Percentiles rank a stretch among this genome's conserved stretches.
Evolutionary conservation across 495 filamentous ascomycete species (phyloP).

Genomic region (Halenospora varia): DNA sequence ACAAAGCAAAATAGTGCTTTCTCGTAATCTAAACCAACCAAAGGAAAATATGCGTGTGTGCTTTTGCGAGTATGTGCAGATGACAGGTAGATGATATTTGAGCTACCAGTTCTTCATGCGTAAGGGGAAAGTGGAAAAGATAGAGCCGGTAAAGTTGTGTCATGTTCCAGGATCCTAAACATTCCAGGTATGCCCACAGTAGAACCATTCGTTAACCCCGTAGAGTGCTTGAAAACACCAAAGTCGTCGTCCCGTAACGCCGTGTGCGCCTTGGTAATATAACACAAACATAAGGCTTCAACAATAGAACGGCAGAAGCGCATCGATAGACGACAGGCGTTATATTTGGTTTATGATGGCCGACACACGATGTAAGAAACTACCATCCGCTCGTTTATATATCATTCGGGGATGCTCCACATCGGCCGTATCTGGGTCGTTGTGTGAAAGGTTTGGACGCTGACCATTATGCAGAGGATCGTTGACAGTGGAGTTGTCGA

Average conservation of each 20-base stretch:
- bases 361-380: too few species aligned
- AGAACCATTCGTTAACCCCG: neutral
- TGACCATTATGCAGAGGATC: conserved; percentile 46
- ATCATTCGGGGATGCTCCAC: too few species aligned
- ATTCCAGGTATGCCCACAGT: too few species aligned
- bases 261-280: neutral
- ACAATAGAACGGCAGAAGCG: too few species aligned
- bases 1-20: neutral
- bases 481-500: conserved; percentile 9
- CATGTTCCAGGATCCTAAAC: too few species aligned
- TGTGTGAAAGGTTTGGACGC: conserved; percentile 40
- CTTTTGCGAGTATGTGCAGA: neutral
- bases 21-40: neutral
- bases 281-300: too few species aligned
- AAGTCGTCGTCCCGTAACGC: neutral
- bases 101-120: neutral
- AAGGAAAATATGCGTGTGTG: neutral
- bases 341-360: too few species aligned
- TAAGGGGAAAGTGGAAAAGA: neutral
- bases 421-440: conserved; percentile 12
- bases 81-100: neutral
- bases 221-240: neutral
- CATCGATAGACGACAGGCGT: too few species aligned
- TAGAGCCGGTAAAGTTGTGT: too few species aligned
- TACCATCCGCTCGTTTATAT: neutral